Percentiles rank a stretch among this genome's conserved stretches.
These are phyloP conservation scores for Alternaria incomplexa DNA, from an alignment of 2,329 filamentous ascomycete species.

Conservation along the genomic window DNA sequence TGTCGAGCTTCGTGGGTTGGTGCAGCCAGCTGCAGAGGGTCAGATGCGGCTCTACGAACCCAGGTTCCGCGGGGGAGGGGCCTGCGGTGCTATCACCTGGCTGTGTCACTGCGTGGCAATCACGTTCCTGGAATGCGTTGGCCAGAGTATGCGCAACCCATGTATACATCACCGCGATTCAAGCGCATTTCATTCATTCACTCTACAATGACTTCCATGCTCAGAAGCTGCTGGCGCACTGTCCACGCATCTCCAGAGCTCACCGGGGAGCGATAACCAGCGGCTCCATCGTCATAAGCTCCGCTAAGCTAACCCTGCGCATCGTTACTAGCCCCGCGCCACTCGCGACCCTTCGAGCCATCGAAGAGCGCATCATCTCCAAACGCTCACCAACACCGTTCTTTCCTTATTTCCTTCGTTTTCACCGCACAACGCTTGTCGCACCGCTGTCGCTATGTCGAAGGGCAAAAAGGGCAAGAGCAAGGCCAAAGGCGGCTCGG, in stretches of 20 bases:
- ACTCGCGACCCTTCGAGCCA: neutral
- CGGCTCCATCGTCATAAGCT: slow-evolving; percentile 8
- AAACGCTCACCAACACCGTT: neutral
- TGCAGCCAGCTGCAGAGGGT: slow-evolving; percentile 10
- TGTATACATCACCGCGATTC: neutral
- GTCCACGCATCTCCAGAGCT: neutral
- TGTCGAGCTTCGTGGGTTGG: neutral
- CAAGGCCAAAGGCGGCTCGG: slow-evolving; percentile 31
- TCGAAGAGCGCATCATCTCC: slow-evolving; percentile 13
- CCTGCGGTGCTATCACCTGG: slow-evolving; percentile 11
- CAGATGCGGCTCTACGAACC: slow-evolving; percentile 10
- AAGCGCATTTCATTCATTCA: neutral
- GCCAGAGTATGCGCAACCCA: neutral
- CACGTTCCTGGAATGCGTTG: slow-evolving; percentile 1
- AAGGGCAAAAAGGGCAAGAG: slow-evolving; percentile 36
- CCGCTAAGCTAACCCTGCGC: slow-evolving; percentile 3
- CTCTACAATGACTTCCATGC: neutral
- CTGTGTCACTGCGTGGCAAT: slow-evolving; percentile 3
- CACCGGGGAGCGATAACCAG: neutral
- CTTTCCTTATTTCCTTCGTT: neutral
- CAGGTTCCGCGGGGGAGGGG: slow-evolving; percentile 12
- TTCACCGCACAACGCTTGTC: neutral
- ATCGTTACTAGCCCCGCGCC: slow-evolving; percentile 7
- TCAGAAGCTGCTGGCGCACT: neutral
- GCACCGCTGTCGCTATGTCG: slow-evolving; percentile 23